Conservation (phyloP, 495 filamentous ascomycete genomes). For the Penicillium mononematosum region DNA sequence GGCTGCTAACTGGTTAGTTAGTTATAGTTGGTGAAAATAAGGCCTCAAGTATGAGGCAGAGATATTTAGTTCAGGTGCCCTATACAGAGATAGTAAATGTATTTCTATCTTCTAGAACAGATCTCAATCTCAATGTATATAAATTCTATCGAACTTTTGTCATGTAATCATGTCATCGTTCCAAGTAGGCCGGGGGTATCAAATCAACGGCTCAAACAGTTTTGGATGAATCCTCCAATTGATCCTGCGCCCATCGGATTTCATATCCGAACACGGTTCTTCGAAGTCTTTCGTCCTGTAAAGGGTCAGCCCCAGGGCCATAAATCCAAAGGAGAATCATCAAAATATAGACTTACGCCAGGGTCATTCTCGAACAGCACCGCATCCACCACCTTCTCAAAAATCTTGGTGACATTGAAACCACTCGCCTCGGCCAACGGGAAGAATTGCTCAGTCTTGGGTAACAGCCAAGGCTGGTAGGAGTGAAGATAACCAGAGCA, state of each 20-base stretch:
- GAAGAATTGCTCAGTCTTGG: slow-evolving; percentile 85
- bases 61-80: not conserved
- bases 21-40: not conserved
- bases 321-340: not conserved
- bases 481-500: slow-evolving; percentile 89
- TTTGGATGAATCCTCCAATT: slow-evolving; percentile 21
- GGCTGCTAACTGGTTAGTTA: too few relatives aligned
- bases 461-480: slow-evolving; percentile 84
- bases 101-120: too few relatives aligned
- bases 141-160: slow-evolving; percentile 19
- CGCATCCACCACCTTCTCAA: slow-evolving; percentile 76
- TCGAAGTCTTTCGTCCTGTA: slow-evolving; percentile 64
- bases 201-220: slow-evolving; percentile 17
- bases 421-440: slow-evolving; percentile 65
- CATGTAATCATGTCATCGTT: slow-evolving; percentile 15
- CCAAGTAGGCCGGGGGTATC: slow-evolving; percentile 23
- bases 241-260: slow-evolving; percentile 45
- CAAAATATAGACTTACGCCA: slow-evolving; percentile 52
- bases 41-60: not conserved
- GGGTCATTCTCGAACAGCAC: slow-evolving; percentile 87
- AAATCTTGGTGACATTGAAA: slow-evolving; percentile 70
- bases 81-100: not conserved
- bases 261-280: slow-evolving; percentile 81
- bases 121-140: not conserved
- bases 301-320: slow-evolving; percentile 12